phyloP scores from a whole-genome alignment of 192 early-diverging fungal species.

The Funneliformis mosseae region DNA sequence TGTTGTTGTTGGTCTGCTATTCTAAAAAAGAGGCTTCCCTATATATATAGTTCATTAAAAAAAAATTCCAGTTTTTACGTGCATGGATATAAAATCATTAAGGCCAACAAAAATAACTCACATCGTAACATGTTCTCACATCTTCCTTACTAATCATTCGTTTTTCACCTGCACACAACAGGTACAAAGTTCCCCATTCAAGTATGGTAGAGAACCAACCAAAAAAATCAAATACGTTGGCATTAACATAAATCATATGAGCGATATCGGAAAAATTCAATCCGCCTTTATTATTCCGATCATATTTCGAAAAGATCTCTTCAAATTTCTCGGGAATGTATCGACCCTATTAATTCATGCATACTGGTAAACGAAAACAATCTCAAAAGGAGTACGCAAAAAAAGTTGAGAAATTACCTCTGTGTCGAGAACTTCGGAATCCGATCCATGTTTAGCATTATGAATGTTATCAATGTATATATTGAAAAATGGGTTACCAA shows the following conservation, averaged over 20 bases:
- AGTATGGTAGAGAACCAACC: background rate
- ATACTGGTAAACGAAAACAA: conserved; percentile 18
- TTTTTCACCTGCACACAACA: background rate
- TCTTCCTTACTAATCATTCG: too few species aligned
- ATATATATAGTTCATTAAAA: too few species aligned
- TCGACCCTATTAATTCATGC: conserved; percentile 39
- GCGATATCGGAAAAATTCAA: conserved; percentile 36
- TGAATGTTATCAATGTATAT: conserved; percentile 52
- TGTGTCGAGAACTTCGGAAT: conserved; percentile 49
- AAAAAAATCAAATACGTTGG: conserved; percentile 41
- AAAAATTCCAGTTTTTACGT: too few species aligned
- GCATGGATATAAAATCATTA: too few species aligned
- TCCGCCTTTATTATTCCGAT: conserved; percentile 39
- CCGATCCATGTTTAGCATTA: conserved; percentile 56
- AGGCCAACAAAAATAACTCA: too few species aligned
- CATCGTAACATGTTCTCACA: too few species aligned
- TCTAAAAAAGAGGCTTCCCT: too few species aligned
- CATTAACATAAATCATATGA: conserved; percentile 32
- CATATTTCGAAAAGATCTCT: conserved; percentile 51
- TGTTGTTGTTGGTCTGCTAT: too few species aligned
- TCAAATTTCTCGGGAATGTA: conserved; percentile 59
- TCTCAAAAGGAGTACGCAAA: background rate
- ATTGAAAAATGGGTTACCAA: conserved; percentile 47
- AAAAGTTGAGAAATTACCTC: conserved; percentile 22
- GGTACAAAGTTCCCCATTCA: conserved; percentile 23